A percentile compares a stretch with the other conserved stretches of the same genome.
Conservation (phyloP, 2,329 filamentous ascomycete genomes). For the Didymella arachidicola region DNA sequence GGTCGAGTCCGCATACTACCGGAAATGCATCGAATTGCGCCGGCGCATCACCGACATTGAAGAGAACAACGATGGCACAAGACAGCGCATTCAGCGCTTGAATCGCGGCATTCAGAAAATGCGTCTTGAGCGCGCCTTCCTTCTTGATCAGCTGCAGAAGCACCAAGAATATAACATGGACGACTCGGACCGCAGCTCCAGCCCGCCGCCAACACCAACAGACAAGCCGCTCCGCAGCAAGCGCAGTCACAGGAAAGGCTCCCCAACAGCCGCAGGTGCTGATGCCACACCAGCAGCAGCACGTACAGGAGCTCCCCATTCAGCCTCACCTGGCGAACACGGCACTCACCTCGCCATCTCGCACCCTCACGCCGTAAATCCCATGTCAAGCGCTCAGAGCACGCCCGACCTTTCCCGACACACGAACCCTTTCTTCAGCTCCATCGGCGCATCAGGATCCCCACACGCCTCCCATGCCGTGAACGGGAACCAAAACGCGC, state of each 20-base stretch:
- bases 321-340: constrained; percentile 28
- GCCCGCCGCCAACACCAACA: constrained; percentile 80
- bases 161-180: constrained; percentile 58
- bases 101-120: constrained; percentile 90
- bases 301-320: constrained; percentile 17
- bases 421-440: constrained; percentile 43
- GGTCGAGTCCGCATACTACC: constrained; percentile 93
- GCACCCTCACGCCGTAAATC: constrained; percentile 34
- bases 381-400: constrained; percentile 49
- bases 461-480: constrained; percentile 37
- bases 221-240: constrained; percentile 80
- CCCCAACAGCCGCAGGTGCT: constrained; percentile 39
- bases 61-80: constrained; percentile 84
- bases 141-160: constrained; percentile 59
- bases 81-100: constrained; percentile 78
- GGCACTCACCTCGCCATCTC: constrained; percentile 22
- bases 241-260: constrained; percentile 64
- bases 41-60: constrained; percentile 91
- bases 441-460: constrained; percentile 32
- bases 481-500: constrained; percentile 40
- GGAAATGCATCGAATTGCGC: constrained; percentile 95
- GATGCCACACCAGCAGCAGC: constrained; percentile 4
- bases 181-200: constrained; percentile 78
- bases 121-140: constrained; percentile 78
- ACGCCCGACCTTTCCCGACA: constrained; percentile 48